Evolutionary conservation across 2,329 filamentous ascomycete species (phyloP), one percentile per base, ranked within the genome.

Genomic region (Teratosphaeria pseudoeucalypti): DNA sequence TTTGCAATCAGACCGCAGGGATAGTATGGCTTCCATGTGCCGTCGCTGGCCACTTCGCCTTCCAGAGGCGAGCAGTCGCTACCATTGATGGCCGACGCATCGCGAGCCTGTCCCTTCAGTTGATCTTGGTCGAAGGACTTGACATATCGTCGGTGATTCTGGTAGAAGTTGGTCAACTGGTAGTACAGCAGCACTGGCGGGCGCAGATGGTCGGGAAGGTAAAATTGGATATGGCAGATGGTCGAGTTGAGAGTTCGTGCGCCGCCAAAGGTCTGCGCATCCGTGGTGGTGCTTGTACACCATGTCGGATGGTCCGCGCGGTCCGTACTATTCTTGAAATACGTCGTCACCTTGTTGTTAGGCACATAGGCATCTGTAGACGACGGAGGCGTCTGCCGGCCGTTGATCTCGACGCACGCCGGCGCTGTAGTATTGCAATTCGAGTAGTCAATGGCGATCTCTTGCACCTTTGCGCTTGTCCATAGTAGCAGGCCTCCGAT

Each of bases 1-100:
- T 99, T 99, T 62, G 94, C 92, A 66, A 97, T 96, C 62, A 99
- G 79, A 26, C 94, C 94, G 72, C 94, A 99, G 1, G 94, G 94
- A 70, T 96, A 99, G 73, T 92, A 94, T 1, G 91, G 84, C 72
- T 85, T 86, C 53, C 62, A 63, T 16, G 56, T 61, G 32, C 78
- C 77, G n/a, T 75, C 76, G 9, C 62, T 56, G 57, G 69, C 67
- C 6, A 70, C 57, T 60, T 65, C 61, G 57, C 63, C 59, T 55
- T 62, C 68, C 14, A 96, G 80, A 0, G 92, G 92, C 39, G 87
- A 84, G 74, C 92, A 96, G 61, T 86, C 82, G 47, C 90, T 87
- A 34, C 76, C 76, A 34, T 81, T 75, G 66, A 97, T 88, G 1
- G 82, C 81, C 39, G 66, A 67, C 60, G 81, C 82, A 34, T 79